Evolutionary conservation across 371 early-diverging fungal genomes (phyloP).

Genomic region (Funneliformis caledonium): DNA sequence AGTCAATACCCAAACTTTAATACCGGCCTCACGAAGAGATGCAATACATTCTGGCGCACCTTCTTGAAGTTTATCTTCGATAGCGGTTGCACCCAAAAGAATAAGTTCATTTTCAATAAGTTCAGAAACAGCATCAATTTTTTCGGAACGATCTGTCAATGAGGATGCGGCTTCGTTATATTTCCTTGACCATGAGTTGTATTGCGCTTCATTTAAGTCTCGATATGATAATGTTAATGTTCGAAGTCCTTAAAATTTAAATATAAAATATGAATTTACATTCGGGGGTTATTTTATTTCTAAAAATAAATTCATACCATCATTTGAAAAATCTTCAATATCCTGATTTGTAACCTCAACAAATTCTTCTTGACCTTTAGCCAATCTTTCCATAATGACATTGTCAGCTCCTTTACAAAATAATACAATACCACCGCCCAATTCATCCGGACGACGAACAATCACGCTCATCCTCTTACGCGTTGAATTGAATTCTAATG

Average conservation of each 20-base stretch:
- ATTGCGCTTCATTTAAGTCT: constrained; percentile 65
- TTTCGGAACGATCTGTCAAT: constrained; percentile 75
- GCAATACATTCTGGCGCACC: constrained; percentile 93
- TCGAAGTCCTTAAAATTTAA: constrained; percentile 69
- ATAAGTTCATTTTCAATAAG: constrained; percentile 80
- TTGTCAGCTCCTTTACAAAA: constrained; percentile 98
- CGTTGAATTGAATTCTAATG: constrained; percentile 90
- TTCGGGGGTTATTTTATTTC: too few relatives aligned
- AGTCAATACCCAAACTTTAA: constrained; percentile 99
- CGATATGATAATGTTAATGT: constrained; percentile 88
- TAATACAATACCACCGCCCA: constrained; percentile 78
- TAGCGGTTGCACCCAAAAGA: constrained; percentile 94
- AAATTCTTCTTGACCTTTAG: constrained; percentile 51
- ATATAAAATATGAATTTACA: not conserved
- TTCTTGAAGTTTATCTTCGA: constrained; percentile 98
- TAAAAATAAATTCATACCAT: constrained; percentile 45
- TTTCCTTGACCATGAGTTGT: constrained; percentile 68
- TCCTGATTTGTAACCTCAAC: constrained; percentile 63
- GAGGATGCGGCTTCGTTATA: constrained; percentile 75
- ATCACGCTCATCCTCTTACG: constrained; percentile 97
- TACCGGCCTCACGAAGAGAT: constrained; percentile 85
- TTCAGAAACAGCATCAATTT: constrained; percentile 73
- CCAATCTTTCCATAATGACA: constrained; percentile 82
- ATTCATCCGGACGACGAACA: constrained; percentile 73
- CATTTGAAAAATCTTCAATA: constrained; percentile 77